phyloP scores from a whole-genome alignment of 2,329 filamentous ascomycete species.

The Aspergillus ustus region DNA sequence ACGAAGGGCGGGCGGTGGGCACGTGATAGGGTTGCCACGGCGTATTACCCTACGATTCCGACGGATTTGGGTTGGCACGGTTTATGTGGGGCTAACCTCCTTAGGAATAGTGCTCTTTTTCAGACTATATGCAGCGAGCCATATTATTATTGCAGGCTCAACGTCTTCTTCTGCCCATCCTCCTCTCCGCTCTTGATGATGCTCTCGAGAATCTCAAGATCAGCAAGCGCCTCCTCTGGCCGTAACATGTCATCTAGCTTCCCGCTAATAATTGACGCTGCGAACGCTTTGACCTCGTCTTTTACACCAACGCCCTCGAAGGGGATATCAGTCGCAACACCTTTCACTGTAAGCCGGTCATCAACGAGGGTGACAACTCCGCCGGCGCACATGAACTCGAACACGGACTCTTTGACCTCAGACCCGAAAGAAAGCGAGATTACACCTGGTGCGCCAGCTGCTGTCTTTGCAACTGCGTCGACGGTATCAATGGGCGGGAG shows the following conservation, averaged over 20 bases:
- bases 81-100: background rate
- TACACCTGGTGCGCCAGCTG: slow-evolving; percentile 55
- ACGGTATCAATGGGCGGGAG: slow-evolving; percentile 62
- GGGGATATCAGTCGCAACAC: slow-evolving; percentile 46
- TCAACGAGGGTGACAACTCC: slow-evolving; percentile 53
- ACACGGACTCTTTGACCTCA: slow-evolving; percentile 53
- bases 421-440: slow-evolving; percentile 59
- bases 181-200: slow-evolving; percentile 40
- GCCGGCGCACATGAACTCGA: slow-evolving; percentile 56
- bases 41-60: background rate
- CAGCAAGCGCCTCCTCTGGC: slow-evolving; percentile 58
- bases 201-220: slow-evolving; percentile 54
- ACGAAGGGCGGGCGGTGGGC: background rate
- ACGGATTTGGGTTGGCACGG: background rate
- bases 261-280: slow-evolving; percentile 50
- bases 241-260: slow-evolving; percentile 49
- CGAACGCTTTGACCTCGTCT: slow-evolving; percentile 59
- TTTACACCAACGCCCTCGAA: slow-evolving; percentile 57
- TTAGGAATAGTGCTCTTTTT: background rate
- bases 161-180: slow-evolving; percentile 30
- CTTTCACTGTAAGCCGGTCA: slow-evolving; percentile 42
- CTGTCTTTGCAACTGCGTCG: slow-evolving; percentile 55
- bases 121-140: background rate
- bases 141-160: slow-evolving; percentile 30
- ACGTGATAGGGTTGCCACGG: slow-evolving; percentile 12